Base-by-base conservation (phyloP, 2,329 filamentous ascomycete genomes). In the Tolypocladium tundrense region DNA sequence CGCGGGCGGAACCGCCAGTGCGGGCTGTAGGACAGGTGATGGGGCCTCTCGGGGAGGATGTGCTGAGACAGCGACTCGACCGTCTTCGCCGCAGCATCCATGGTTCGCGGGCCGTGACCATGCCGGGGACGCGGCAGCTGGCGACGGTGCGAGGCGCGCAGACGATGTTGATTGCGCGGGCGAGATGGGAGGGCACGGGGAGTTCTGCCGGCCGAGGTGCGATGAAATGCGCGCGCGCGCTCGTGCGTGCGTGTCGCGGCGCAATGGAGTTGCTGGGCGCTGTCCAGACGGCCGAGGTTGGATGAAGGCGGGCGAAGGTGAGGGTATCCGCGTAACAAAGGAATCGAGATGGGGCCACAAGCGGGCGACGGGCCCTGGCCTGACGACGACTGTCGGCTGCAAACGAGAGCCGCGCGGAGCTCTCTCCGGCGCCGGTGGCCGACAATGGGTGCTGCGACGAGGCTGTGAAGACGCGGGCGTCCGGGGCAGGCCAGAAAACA, bases 51-150 rank as follows among this genome's bases (percentile, higher is more conserved):
- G 61, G 81, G 81, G 61, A 83, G 70, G 62, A 79, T 75, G 67
- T 73, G 73, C 73, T 81, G 75, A 66, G 76, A 75, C 69, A 82
- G 72, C 70, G 71, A 75, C 70, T 81, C 72, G 71, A 81, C 77
- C 73, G 75, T 78, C 73, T 81, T 80, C 70, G 77, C 78, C 75
- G 79, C 79, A 76, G 75, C 79, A 77, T 83, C 81, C 81, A 84
- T 84, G 72, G 72, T 79, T 75, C 69, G 66, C 57, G 66, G 66
- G 69, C 67, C 65, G 65, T 70, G 63, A 66, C 67, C 71, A 73
- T 73, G 63, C 71, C 71, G 69, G 62, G 58, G 61, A 63, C 56
- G 61, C 60, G 62, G 59, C 57, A 40, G 63, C 59, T 60, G 61
- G 61, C 63, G 63, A 61, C 60, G 57, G 63, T 59, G 60, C 61